These are phyloP conservation scores for Antonospora locustae DNA, from an alignment of 371 early-diverging fungal genomes.

Conservation along the genomic window DNA sequence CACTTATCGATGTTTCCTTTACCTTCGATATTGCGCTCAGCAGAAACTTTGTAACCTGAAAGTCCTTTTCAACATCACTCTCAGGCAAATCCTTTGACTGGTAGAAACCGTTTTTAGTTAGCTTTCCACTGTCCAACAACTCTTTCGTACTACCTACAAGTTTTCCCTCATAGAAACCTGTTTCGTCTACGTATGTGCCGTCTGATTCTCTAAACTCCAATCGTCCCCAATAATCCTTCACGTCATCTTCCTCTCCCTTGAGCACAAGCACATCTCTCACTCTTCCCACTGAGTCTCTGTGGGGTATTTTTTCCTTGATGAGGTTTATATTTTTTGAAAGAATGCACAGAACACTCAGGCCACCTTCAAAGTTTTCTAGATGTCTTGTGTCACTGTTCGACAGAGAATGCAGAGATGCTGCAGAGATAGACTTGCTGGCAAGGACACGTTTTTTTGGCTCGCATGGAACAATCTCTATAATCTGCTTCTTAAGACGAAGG, in stretches of 20 bases:
- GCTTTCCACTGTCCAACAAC: conserved; percentile 21
- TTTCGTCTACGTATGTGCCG: conserved; percentile 29
- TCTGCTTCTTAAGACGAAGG: too few relatives aligned
- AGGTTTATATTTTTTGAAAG: conserved; percentile 14
- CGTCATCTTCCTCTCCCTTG: conserved; percentile 14
- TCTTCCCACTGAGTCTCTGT: too few relatives aligned
- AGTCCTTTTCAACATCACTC: conserved; percentile 13
- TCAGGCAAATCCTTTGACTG: conserved; percentile 19
- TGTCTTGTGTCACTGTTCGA: too few relatives aligned
- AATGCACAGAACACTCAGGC: neutral
- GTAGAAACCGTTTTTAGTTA: conserved; percentile 43
- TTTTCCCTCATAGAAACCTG: conserved; percentile 39
- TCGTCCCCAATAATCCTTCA: conserved; percentile 45
- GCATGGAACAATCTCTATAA: too few relatives aligned
- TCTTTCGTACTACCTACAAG: conserved; percentile 16
- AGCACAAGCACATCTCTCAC: conserved; percentile 32
- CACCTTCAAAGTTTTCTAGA: too few relatives aligned
- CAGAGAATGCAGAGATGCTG: too few relatives aligned
- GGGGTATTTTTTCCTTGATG: conserved; percentile 20
- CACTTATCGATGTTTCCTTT: conserved; percentile 26
- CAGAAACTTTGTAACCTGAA: conserved; percentile 28
- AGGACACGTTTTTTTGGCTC: too few relatives aligned
- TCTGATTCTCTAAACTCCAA: conserved; percentile 27
- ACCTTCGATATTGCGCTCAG: conserved; percentile 37
- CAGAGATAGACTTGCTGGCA: too few relatives aligned